These are phyloP conservation scores for Lentinula lateritia DNA, from an alignment of 768 basidiomycete genomes.

Conservation along the genomic window DNA sequence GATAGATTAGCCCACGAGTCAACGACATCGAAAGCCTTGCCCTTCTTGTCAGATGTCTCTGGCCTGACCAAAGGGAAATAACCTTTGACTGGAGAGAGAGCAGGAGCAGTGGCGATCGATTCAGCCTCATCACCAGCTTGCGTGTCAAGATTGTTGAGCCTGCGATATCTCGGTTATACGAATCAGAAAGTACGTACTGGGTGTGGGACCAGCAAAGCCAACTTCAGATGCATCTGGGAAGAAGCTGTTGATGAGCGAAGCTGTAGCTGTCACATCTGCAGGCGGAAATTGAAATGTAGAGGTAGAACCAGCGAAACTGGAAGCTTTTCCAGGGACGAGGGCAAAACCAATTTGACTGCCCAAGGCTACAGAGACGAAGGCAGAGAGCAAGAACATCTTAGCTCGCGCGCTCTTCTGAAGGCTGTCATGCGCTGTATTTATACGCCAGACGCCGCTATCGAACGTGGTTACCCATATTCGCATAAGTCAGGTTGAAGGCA, in stretches of 20 bases:
- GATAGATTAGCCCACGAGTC: constrained; percentile 43
- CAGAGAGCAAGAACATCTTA: not conserved
- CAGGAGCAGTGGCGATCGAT: constrained; percentile 37
- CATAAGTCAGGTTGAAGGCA: not conserved
- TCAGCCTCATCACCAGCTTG: constrained; percentile 39
- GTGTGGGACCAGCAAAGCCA: constrained; percentile 45
- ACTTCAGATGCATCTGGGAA: constrained; percentile 39
- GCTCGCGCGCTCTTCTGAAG: not conserved
- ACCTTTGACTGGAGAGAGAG: constrained; percentile 26
- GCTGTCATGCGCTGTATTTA: not conserved
- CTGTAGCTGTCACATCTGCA: constrained; percentile 26
- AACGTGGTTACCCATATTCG: not conserved
- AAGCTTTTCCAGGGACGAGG: constrained; percentile 10
- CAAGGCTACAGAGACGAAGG: not conserved
- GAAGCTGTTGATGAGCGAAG: constrained; percentile 19
- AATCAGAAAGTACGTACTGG: constrained; percentile 28
- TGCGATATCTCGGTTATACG: not conserved
- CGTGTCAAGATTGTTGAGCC: not conserved
- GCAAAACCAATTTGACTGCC: not conserved
- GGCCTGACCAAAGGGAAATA: constrained; percentile 40
- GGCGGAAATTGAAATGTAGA: constrained; percentile 38
- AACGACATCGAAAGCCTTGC: constrained; percentile 34
- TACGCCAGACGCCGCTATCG: not conserved
- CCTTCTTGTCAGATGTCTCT: constrained; percentile 23
- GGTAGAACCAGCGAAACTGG: constrained; percentile 38